Percentiles rank a stretch among this genome's conserved stretches.
Evolutionary conservation across 257 asterid genomes (phyloP).

Genomic region (Nicotiana sylvestris): DNA sequence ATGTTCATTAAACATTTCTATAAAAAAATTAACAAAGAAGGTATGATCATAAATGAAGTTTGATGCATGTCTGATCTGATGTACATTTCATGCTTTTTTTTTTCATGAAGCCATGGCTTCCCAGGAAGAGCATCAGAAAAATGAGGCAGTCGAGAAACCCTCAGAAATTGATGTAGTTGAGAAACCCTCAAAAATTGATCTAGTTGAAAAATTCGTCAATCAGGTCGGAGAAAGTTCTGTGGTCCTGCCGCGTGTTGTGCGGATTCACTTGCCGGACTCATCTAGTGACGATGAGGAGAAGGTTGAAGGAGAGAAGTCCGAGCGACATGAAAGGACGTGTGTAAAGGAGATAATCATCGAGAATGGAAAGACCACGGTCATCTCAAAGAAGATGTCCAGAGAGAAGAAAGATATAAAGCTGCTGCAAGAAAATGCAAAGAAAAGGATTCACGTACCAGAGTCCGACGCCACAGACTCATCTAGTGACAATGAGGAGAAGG

Average conservation of each 20-base stretch:
- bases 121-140: not conserved
- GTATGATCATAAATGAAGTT: not conserved
- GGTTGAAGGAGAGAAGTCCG: not conserved
- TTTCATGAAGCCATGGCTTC: not conserved
- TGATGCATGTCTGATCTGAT: not conserved
- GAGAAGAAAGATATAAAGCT: not conserved
- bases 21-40: not conserved
- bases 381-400: not conserved
- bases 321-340: not conserved
- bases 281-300: not conserved
- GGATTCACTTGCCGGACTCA: not conserved
- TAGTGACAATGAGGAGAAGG: not conserved
- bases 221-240: not conserved
- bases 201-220: not conserved
- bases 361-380: not conserved
- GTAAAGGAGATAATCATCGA: not conserved
- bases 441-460: not conserved
- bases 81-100: not conserved
- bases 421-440: not conserved
- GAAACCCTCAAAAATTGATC: not conserved
- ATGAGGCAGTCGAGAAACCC: not conserved
- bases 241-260: not conserved
- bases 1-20: not conserved
- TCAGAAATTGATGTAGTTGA: no score
- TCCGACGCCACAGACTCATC: conserved; percentile 5